Evolutionary conservation across 2,329 filamentous ascomycete species (phyloP), one percentile per base, ranked within the genome.

Genomic region (Ophiosphaerella herpotricha): DNA sequence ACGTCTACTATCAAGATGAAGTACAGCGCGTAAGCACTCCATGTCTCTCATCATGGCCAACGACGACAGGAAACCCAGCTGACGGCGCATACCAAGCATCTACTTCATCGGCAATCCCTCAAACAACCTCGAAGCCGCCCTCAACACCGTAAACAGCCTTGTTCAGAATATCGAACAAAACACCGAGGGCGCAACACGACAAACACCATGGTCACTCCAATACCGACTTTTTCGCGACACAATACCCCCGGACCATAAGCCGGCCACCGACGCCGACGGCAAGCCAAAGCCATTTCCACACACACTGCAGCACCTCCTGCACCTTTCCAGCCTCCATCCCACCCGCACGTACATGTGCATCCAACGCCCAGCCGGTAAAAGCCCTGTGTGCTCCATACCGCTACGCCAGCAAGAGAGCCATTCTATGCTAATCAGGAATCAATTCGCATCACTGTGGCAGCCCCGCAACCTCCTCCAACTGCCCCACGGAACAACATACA

Each of bases 171-270:
- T 72, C 43, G 68, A 72, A 49, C 48, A 57, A 31, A 62, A 51
- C 55, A 67, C 63, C 43, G 56, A 48, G 37, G 59, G 52, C 23
- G 56, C 61, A 14, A 54, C 58, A 7, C 67, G 59, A 21, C 50
- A 54, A 32, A 14, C 52, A 2, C 48, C 53, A 48, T 74, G 70
- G 69, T 46, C 57, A 3, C 64, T 74, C 33, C 59, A 53, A 31
- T 68, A 73, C 48, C 68, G 68, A 14, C 53, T 67, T 11, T 68
- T 73, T 43, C 71, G 70, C 49, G 64, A 70, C 43, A 61, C 57
- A 1, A 48, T 55, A 6, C 66, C 70, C 3, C 59, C 52, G 3
- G 45, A 46, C 21, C 35, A 58, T 36, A 43, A 52, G n/a, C 29
- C 49, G 13, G 35, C 59, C 4, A 40, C 37, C 2, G 51, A 55